These are phyloP conservation scores for Opeltia flavorubescens DNA, from an alignment of 495 filamentous ascomycete species.

Conservation along the genomic window DNA sequence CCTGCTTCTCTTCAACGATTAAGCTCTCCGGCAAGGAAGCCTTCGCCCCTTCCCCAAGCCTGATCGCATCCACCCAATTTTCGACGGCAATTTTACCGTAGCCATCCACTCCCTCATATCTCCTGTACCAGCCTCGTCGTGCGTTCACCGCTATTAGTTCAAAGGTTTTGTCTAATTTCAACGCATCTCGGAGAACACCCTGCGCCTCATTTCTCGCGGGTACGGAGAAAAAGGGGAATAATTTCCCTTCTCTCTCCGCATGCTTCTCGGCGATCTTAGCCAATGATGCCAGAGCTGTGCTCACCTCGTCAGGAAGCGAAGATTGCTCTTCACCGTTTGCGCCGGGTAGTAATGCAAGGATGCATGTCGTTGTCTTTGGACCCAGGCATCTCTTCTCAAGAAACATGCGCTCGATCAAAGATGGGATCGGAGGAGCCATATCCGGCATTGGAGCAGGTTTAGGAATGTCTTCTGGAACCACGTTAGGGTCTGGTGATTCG, in stretches of 20 bases:
- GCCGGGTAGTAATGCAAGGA: constrained; percentile 63
- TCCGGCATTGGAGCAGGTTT: constrained; percentile 34
- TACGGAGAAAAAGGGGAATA: constrained; percentile 75
- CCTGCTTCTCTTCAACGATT: constrained; percentile 68
- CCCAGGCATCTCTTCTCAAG: constrained; percentile 60
- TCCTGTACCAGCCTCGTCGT: constrained; percentile 72
- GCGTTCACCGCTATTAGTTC: constrained; percentile 75
- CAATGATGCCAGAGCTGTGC: constrained; percentile 46
- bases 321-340: constrained; percentile 32
- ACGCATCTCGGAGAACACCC: constrained; percentile 38
- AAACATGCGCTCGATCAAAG: constrained; percentile 40
- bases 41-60: constrained; percentile 72
- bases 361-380: constrained; percentile 66
- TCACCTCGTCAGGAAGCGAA: constrained; percentile 25
- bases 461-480: constrained; percentile 25
- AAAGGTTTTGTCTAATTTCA: constrained; percentile 44
- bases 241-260: constrained; percentile 40
- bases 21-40: no score
- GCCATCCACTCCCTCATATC: constrained; percentile 38
- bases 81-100: constrained; percentile 52
- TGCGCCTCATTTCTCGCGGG: constrained; percentile 46
- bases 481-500: constrained; percentile 32
- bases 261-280: constrained; percentile 67
- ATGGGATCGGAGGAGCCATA: constrained; percentile 28
- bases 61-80: constrained; percentile 75